Percentiles rank a stretch among this genome's conserved stretches.
These are phyloP conservation scores for Lichtheimia ramosa DNA, from an alignment of 371 early-diverging fungal genomes.

Conservation along the genomic window DNA sequence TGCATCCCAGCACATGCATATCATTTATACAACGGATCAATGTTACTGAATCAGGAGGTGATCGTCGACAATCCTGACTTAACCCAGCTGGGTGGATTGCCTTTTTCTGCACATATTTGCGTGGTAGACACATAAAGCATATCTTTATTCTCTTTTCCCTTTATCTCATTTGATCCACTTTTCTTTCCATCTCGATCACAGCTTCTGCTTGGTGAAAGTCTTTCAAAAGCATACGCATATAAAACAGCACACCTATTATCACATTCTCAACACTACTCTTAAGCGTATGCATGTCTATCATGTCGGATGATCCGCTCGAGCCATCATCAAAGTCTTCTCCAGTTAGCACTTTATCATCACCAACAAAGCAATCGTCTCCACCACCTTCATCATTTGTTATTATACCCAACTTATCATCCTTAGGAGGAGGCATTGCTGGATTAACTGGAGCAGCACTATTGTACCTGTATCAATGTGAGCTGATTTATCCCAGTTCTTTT, in stretches of 20 bases:
- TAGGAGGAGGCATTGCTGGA: constrained; percentile 14
- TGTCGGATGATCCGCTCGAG: background rate
- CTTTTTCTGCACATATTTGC: too few species aligned
- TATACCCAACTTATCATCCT: constrained; percentile 13
- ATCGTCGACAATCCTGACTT: too few species aligned
- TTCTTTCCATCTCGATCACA: background rate
- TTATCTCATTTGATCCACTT: background rate
- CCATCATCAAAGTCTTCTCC: background rate
- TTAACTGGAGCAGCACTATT: constrained; percentile 25
- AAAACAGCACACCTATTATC: background rate
- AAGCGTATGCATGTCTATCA: too few species aligned
- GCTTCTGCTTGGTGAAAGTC: background rate
- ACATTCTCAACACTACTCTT: background rate
- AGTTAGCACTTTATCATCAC: constrained; percentile 1
- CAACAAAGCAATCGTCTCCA: constrained; percentile 5
- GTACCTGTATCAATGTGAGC: constrained; percentile 45
- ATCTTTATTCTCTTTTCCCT: background rate
- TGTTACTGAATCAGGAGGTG: too few species aligned
- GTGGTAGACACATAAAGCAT: too few species aligned
- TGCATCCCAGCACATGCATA: too few species aligned
- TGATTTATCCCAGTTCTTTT: constrained; percentile 47
- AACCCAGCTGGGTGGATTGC: too few species aligned
- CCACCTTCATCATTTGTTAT: constrained; percentile 16
- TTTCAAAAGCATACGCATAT: background rate
- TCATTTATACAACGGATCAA: too few species aligned